phyloP scores from a whole-genome alignment of 2,329 filamentous ascomycete species.

The Incumbomyces delicatus region DNA sequence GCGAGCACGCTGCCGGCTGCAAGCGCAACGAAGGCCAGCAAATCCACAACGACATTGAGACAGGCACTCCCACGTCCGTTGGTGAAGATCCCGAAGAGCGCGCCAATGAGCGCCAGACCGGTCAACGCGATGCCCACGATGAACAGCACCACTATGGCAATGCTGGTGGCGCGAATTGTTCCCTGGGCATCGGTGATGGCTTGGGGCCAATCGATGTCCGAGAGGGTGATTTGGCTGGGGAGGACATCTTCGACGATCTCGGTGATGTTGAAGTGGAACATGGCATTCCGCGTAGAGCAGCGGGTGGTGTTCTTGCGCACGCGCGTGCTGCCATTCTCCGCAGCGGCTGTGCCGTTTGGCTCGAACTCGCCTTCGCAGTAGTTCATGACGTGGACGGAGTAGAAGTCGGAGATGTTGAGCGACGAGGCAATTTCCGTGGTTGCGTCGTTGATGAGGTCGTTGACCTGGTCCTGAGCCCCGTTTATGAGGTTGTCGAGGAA shows the following conservation, averaged over 20 bases:
- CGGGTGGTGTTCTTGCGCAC: conserved; percentile 43
- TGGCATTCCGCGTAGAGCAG: conserved; percentile 45
- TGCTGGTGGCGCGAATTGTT: conserved; percentile 40
- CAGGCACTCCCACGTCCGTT: background rate
- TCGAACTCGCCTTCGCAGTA: conserved; percentile 44
- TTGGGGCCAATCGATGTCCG: conserved; percentile 47
- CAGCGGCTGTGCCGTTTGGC: conserved; percentile 22
- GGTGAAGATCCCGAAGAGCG: conserved; percentile 30
- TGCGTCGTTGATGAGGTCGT: conserved; percentile 29
- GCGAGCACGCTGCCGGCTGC: conserved; percentile 67
- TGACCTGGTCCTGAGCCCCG: conserved; percentile 33
- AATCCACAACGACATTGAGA: conserved; percentile 1
- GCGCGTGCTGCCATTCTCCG: conserved; percentile 18
- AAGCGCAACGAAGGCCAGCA: conserved; percentile 46
- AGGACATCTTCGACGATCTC: conserved; percentile 41
- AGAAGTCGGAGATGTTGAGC: conserved; percentile 51
- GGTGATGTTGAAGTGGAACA: conserved; percentile 50
- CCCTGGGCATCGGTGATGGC: conserved; percentile 46
- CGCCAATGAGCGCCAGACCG: conserved; percentile 36
- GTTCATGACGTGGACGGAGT: conserved; percentile 50
- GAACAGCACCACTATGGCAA: conserved; percentile 50
- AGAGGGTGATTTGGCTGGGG: conserved; percentile 39
- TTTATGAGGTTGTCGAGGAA: conserved; percentile 28
- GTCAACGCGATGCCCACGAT: conserved; percentile 47
- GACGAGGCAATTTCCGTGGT: conserved; percentile 34